Percentiles rank a stretch among this genome's conserved stretches.
These are phyloP conservation scores for Solanum ossicruentum DNA, from an alignment of 257 asterid species.

Conservation along the genomic window DNA sequence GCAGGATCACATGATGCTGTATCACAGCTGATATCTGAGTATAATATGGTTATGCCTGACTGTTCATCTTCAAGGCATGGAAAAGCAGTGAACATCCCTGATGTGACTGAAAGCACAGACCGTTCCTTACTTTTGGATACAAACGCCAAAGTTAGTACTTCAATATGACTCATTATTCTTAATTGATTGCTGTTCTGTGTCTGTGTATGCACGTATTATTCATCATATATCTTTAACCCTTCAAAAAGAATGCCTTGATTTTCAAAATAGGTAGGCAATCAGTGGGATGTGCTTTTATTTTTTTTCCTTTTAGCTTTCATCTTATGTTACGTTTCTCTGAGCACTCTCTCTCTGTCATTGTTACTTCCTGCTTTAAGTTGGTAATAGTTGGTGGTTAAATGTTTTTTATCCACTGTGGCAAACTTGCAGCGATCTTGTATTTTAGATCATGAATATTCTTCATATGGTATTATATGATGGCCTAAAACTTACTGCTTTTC, in stretches of 20 bases:
- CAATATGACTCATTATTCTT: not conserved
- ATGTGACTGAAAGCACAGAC: constrained; percentile 11
- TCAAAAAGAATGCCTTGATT: not conserved
- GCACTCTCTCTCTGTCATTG: not conserved
- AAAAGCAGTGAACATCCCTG: constrained; percentile 4
- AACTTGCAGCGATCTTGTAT: not conserved
- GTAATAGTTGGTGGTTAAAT: not conserved
- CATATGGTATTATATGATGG: not conserved
- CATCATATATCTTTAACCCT: not conserved
- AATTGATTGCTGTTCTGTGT: not conserved
- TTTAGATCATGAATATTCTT: not conserved
- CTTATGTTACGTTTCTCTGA: not conserved
- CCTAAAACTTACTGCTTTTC: not conserved
- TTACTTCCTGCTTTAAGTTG: not conserved
- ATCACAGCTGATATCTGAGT: constrained; percentile 38
- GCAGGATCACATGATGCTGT: constrained; percentile 27
- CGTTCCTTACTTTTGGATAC: not conserved
- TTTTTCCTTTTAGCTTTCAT: not conserved
- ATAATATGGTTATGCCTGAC: constrained; percentile 21
- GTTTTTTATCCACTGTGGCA: not conserved
- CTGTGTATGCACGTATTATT: not conserved
- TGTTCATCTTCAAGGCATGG: constrained; percentile 27
- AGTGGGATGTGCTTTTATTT: not conserved
- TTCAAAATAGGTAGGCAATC: not conserved
- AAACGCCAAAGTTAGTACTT: constrained; percentile 9